Conservation (phyloP, 2,329 filamentous ascomycete species). For the Exophiala xenobiotica region DNA sequence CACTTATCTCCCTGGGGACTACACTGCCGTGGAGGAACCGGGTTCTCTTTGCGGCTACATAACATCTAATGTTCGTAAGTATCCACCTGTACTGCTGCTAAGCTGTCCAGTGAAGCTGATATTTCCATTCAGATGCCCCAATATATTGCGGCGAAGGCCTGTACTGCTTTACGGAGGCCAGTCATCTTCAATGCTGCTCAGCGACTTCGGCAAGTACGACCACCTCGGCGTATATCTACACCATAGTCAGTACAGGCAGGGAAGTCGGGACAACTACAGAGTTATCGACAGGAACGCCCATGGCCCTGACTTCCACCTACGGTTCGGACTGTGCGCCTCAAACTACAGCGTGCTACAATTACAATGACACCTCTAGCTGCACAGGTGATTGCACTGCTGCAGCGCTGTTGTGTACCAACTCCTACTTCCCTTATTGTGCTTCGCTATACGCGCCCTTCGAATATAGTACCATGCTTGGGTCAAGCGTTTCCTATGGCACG, state of each 20-base stretch:
- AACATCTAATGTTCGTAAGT: too few relatives aligned
- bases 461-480: neutral
- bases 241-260: neutral
- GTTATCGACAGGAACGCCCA: neutral
- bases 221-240: neutral
- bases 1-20: too few relatives aligned
- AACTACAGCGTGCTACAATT: neutral
- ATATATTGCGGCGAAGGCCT: neutral
- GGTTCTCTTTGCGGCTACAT: too few relatives aligned
- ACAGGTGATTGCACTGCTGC: neutral
- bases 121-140: neutral
- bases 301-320: neutral
- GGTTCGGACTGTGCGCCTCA: neutral
- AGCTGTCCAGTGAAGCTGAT: neutral
- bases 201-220: neutral
- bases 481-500: neutral
- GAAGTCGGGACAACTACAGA: neutral
- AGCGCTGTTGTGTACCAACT: neutral
- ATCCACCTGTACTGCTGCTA: neutral
- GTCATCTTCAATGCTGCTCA: neutral
- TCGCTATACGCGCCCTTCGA: neutral
- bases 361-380: neutral
- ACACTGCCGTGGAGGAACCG: too few relatives aligned
- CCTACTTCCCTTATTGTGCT: neutral
- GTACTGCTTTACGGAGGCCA: neutral